Evolutionary conservation across 169 alveolate genomes (phyloP).

Genomic region (Plasmodium adleri): DNA sequence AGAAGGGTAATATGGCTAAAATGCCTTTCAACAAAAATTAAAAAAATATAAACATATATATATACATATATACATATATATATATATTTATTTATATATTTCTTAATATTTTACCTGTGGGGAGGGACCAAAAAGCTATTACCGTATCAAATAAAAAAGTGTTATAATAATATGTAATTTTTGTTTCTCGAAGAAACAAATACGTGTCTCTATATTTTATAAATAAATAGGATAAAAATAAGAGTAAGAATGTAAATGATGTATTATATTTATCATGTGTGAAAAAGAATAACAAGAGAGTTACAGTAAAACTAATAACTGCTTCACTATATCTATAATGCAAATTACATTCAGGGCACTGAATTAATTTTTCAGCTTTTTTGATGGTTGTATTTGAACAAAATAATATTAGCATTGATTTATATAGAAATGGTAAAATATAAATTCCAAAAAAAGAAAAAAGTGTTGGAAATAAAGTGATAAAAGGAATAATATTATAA

Average conservation of each 20-base stretch:
- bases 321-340: slow-evolving; percentile 57
- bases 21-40: slow-evolving; percentile 7
- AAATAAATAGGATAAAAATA: slow-evolving; percentile 26
- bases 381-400: slow-evolving; percentile 4
- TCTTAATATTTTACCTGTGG: slow-evolving; percentile 7
- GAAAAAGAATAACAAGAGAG: slow-evolving; percentile 28
- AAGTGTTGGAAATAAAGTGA: slow-evolving; percentile 19
- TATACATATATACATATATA: neutral
- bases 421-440: slow-evolving; percentile 23
- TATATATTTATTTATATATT: no score
- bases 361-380: slow-evolving; percentile 23
- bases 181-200: slow-evolving; percentile 28
- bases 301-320: slow-evolving; percentile 18
- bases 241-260: slow-evolving; percentile 17
- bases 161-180: slow-evolving; percentile 25
- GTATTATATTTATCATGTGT: slow-evolving; percentile 23
- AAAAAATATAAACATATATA: neutral
- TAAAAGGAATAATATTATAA: slow-evolving; percentile 38
- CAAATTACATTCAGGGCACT: slow-evolving; percentile 40
- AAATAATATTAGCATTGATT: slow-evolving; percentile 13
- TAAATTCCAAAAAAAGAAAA: slow-evolving; percentile 39
- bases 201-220: slow-evolving; percentile 46
- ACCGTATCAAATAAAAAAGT: slow-evolving; percentile 43
- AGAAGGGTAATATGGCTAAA: slow-evolving; percentile 17
- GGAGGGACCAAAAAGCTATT: slow-evolving; percentile 26